Base-by-base conservation (phyloP, 106 monocot genomes). In the Dactylorhiza incarnata region DNA sequence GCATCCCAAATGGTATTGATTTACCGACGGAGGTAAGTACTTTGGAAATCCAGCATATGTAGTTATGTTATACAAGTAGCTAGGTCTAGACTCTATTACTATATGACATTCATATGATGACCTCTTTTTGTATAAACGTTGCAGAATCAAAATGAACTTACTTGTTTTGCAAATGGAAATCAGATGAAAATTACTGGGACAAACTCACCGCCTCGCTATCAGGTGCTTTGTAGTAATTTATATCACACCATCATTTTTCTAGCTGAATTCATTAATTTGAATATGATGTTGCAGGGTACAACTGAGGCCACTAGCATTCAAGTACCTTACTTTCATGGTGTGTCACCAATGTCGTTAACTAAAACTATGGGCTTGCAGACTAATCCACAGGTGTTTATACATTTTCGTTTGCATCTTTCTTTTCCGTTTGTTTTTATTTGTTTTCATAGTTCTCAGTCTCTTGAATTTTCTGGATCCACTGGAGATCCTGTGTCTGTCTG, bases 81-180 rank as follows among this genome's bases (percentile, higher is more conserved):
- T 26, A 9, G 22, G 5, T 25, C 19, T 63, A 37, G 15, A n/a
- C 26, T 25, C 43, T 43, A 22, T 76, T 5, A 45, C 4, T 49
- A 45, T 0, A 49, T 49, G 15, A 12, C 12, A 51, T 29, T 48
- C 8, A 49, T 66, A 24, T 56, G 3, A 17, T 44, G 37, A 29
- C 23, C 68, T 61, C 43, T 68, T 61, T 13, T 17, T 66, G 9
- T 8, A 63, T 58, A 8, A 7, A 48, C 19, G 48, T 70, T 81
- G 17, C 80, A 90, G 90, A 84, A 71, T 51, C 45, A 75, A 13
- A 79, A 62, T 76, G 82, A 70, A 49, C 74, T 74, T 62, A 63
- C 25, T 47, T 10, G 78, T 74, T 83, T 83, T 48, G n/a, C 55
- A 72, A 45, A 8, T 68, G 78, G 58, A 13, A 51, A 58, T n/a